phyloP scores from a whole-genome alignment of 73 alveolate genomes.

The Halteria grandinella region DNA sequence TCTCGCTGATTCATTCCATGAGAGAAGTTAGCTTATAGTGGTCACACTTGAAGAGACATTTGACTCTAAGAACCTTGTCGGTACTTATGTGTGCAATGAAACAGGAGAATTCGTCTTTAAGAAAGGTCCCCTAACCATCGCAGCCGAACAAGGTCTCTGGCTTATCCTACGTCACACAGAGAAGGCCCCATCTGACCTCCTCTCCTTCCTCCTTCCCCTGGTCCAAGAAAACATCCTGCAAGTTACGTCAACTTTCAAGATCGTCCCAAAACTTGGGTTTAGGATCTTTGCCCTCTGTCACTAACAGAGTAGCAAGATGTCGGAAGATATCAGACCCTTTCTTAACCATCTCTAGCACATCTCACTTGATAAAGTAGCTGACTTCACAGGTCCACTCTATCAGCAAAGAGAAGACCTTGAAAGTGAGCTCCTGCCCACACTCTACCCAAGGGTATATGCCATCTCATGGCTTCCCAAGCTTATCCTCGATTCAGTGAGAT shows the following conservation, averaged over 20 bases:
- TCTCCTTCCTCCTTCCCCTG: conserved; percentile 55
- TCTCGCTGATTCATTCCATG: conserved; percentile 22
- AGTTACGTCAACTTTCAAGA: conserved; percentile 45
- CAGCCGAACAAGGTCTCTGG: conserved; percentile 79
- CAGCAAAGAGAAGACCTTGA: conserved; percentile 31
- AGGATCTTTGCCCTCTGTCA: conserved; percentile 66
- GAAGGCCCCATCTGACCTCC: conserved; percentile 54
- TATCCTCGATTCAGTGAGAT: not conserved
- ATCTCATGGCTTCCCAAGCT: not conserved
- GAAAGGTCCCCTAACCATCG: conserved; percentile 84
- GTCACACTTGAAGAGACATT: conserved; percentile 75
- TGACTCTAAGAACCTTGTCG: conserved; percentile 81
- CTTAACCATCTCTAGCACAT: conserved; percentile 3
- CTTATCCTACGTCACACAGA: conserved; percentile 71
- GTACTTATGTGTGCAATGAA: conserved; percentile 85
- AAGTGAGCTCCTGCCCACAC: conserved; percentile 7
- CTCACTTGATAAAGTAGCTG: conserved; percentile 2
- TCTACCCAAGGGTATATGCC: not conserved
- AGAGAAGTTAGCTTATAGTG: not conserved
- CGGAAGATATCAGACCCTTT: conserved; percentile 45
- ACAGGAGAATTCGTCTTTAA: conserved; percentile 81
- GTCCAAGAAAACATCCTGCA: conserved; percentile 54
- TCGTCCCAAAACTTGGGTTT: conserved; percentile 62
- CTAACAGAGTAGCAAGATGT: not conserved
- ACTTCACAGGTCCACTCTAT: not conserved